Evolutionary conservation across 176 grass and related monocot genomes (phyloP), one percentile per base, ranked within the genome.

Genomic region (Otatea glauca): DNA sequence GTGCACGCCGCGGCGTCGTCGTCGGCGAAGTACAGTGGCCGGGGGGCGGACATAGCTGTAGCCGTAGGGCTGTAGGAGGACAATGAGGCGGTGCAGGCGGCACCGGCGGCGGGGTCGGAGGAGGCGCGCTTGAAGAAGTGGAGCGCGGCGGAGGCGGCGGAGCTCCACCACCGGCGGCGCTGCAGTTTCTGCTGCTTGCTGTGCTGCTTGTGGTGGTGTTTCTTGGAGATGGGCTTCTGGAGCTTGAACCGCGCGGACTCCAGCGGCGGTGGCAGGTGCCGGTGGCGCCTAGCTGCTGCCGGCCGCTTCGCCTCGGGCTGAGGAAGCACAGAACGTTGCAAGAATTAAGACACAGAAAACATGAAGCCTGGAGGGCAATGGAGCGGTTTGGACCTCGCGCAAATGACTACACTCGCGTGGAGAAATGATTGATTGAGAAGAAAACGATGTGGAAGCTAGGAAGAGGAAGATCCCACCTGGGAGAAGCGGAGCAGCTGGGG

Each of bases 131-230:
- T 90, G 78, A 91, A 88, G 82, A 94, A 79, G 43, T 84, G 73
- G 34, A 90, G 69, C 68, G 81, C 70, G 45, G 80, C 63, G 12
- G 87, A 89, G 54, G 83, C 88, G 7, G 86, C 85, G 50, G 84
- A 87, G 62, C 72, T 88, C 92, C 90, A 94, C 92, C 92, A 92
- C 18, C 87, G 58, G 43, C 84, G 83, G 16, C 82, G 82, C 0
- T 6, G 60, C 7, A 58, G 43, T 8, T 45, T 70, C 21, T 49
- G 72, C 77, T 64, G 81, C 76, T 65, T 14, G 9, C 69, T 38
- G 47, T 56, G 76, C 0, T 20, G 51, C 8, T 50, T 12, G 70
- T 62, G 51, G 16, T 65, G 58, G 32, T 76, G 61, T 50, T 82
- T 87, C 84, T 85, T 91, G 49, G 87, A 82, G 14, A 92, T 89